Base-by-base conservation (phyloP, 257 asterid species). In the Capsicum baccatum region DNA sequence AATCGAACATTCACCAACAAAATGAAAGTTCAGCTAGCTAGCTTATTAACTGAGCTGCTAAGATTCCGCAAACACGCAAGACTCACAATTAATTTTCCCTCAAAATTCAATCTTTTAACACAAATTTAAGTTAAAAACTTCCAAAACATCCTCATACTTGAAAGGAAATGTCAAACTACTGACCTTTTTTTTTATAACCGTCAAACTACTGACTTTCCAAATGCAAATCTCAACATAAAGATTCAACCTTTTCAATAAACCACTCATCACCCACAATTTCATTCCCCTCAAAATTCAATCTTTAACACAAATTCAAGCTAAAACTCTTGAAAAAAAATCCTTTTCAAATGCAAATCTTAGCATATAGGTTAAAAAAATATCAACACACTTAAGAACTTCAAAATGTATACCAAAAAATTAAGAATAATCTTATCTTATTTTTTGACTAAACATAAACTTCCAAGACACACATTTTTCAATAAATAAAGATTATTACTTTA, bases 21-120 rank as follows among this genome's bases (percentile, higher is more conserved):
- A 6, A 6, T 44, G 48, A 44, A 44, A 44, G 48, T 44, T 44
- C 8, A 26, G 33, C 33, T 26, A 44, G 48, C 8, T 44, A 44
- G 48, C 48, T 6, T 4, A 44, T 6, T 6, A 44, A 44, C 48
- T 44, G 48, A 6, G 48, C 48, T 44, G 6, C 48, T 44, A 44
- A 44, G 48, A 44, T 44, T 44, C 48, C 48, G 8, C 48, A 44
- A 44, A 44, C 48, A 44, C 48, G 5, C 6, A 44, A 44, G 15
- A 82, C 59, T 84, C 76, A 74, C 84, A 79, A 82, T 35, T 66
- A 66, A 39, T 54, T 66, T 78, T 62, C 54, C 47, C 76, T 84
- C 54, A 79, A 83, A 83, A 67, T 69, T 79, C 79, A 83, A 71
- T 21, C 85, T 84, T 84, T 66, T 6, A 56, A 16, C n/a, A 88